A percentile compares a stretch with the other conserved stretches of the same genome.
phyloP scores from a whole-genome alignment of 2,329 filamentous ascomycete species.

The Venturia oleaginea region DNA sequence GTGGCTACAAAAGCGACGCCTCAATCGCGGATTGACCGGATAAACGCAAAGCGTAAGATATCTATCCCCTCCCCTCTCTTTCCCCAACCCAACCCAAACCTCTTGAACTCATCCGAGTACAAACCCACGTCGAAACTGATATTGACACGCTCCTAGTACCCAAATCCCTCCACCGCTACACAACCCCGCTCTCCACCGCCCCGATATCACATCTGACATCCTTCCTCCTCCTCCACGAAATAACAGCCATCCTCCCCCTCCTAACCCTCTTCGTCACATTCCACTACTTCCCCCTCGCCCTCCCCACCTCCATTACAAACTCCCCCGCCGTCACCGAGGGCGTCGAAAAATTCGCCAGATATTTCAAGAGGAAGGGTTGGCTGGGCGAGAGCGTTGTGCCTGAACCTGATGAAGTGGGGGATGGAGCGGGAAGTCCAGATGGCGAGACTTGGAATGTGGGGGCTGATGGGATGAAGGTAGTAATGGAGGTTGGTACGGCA shows the following conservation, averaged over 20 bases:
- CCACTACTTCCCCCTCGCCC: slow-evolving; percentile 62
- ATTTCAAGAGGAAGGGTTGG: slow-evolving; percentile 73
- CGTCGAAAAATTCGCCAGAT: slow-evolving; percentile 65
- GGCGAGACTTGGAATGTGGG: slow-evolving; percentile 31
- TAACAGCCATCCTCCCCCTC: slow-evolving; percentile 77
- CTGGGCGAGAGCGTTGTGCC: slow-evolving; percentile 41
- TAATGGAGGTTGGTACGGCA: slow-evolving; percentile 70
- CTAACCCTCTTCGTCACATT: slow-evolving; percentile 66
- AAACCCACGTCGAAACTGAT: neutral
- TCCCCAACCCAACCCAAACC: neutral
- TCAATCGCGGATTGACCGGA: slow-evolving; percentile 5
- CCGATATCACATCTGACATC: slow-evolving; percentile 75
- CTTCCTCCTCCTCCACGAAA: slow-evolving; percentile 83
- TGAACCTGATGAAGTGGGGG: slow-evolving; percentile 42
- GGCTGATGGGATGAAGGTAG: slow-evolving; percentile 42
- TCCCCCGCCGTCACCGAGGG: slow-evolving; percentile 50
- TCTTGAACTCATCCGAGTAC: too few relatives aligned
- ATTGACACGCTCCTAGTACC: slow-evolving; percentile 35
- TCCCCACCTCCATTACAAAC: slow-evolving; percentile 51
- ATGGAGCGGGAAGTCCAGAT: slow-evolving; percentile 25
- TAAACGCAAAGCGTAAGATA: slow-evolving; percentile 4
- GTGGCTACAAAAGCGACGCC: neutral
- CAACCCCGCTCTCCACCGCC: slow-evolving; percentile 60
- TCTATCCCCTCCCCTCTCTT: neutral
- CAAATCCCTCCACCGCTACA: slow-evolving; percentile 58